Evolutionary conservation across 2,329 filamentous ascomycete species (phyloP).

Genomic region (Scortechinia acanthostroma): DNA sequence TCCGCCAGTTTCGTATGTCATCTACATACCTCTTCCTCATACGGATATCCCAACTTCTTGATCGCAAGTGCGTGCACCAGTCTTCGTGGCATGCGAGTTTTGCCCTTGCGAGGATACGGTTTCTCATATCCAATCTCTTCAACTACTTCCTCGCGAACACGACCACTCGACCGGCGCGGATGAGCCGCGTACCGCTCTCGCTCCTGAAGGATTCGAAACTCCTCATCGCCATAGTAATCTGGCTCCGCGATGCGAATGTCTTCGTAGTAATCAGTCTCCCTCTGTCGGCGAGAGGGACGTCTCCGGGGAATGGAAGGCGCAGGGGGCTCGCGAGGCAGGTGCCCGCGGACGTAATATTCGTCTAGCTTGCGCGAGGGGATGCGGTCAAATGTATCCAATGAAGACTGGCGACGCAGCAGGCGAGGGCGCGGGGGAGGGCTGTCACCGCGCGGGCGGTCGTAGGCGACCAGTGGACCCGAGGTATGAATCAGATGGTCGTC

Average conservation of each 20-base stretch:
- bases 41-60: constrained; percentile 54
- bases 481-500: not conserved
- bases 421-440: constrained; percentile 36
- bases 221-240: constrained; percentile 41
- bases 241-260: constrained; percentile 35
- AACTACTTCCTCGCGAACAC: not conserved
- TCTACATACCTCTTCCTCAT: constrained; percentile 52
- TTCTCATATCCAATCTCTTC: constrained; percentile 2
- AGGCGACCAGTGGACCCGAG: constrained; percentile 28
- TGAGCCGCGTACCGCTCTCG: constrained; percentile 16
- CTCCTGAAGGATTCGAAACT: constrained; percentile 38
- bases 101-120: constrained; percentile 41
- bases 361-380: constrained; percentile 36
- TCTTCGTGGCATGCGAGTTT: constrained; percentile 54
- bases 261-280: constrained; percentile 27
- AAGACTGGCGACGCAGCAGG: constrained; percentile 52
- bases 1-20: too few relatives aligned
- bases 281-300: constrained; percentile 26
- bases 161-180: constrained; percentile 3
- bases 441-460: constrained; percentile 32
- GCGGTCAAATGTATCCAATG: constrained; percentile 58
- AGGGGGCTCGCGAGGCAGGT: constrained; percentile 7
- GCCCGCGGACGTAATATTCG: constrained; percentile 17
- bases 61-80: constrained; percentile 51
- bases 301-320: too few relatives aligned